phyloP scores from a whole-genome alignment of 176 grass and related monocot genomes.

The Canna indica region DNA sequence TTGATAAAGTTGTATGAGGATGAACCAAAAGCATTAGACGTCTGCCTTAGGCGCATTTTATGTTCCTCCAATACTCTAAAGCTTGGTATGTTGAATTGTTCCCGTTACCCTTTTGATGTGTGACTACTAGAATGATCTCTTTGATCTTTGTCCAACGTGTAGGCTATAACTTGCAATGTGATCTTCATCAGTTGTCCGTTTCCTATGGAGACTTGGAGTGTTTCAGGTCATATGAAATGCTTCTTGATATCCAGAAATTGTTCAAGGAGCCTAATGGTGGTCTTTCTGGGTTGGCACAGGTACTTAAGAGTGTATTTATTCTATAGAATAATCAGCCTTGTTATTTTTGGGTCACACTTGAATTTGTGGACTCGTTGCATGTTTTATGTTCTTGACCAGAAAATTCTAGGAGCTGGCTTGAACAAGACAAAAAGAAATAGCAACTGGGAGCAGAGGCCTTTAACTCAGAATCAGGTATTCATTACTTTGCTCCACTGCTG shows the following conservation, averaged over 20 bases:
- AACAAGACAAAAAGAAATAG: slow-evolving; percentile 81
- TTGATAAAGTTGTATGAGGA: slow-evolving; percentile 87
- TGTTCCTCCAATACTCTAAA: slow-evolving; percentile 88
- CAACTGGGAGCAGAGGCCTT: slow-evolving; percentile 85
- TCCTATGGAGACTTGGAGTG: slow-evolving; percentile 85
- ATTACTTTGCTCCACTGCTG: neutral
- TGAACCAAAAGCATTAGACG: slow-evolving; percentile 52
- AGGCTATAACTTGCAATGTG: slow-evolving; percentile 93
- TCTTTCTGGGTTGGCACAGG: slow-evolving; percentile 81
- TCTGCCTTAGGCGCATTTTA: slow-evolving; percentile 76
- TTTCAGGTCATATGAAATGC: slow-evolving; percentile 82
- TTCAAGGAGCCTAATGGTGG: slow-evolving; percentile 80
- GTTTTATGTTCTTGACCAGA: slow-evolving; percentile 24
- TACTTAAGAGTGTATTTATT: slow-evolving; percentile 9
- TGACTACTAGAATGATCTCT: slow-evolving; percentile 1
- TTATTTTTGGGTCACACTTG: neutral
- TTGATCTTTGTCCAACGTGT: slow-evolving; percentile 14
- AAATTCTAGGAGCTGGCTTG: slow-evolving; percentile 82
- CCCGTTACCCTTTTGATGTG: slow-evolving; percentile 6
- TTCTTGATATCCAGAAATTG: slow-evolving; percentile 94
- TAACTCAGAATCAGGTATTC: slow-evolving; percentile 74
- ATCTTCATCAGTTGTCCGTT: slow-evolving; percentile 66
- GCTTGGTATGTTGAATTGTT: slow-evolving; percentile 40
- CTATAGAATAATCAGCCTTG: neutral
- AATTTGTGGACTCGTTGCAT: neutral